phyloP scores from a whole-genome alignment of 192 early-diverging fungal genomes.

The Gaertneriomyces sp. region DNA sequence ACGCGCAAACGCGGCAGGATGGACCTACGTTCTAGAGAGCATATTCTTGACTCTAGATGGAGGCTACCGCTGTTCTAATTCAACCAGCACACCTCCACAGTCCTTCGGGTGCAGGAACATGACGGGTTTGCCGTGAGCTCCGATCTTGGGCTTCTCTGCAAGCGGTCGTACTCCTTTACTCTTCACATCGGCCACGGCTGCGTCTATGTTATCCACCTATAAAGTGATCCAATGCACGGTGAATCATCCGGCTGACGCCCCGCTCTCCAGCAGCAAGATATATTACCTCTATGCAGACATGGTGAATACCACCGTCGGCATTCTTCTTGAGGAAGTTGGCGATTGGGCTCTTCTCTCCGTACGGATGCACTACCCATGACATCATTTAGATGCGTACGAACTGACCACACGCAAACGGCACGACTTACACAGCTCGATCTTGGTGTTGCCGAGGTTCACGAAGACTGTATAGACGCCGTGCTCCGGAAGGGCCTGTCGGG shows the following conservation, averaged over 20 bases:
- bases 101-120: constrained; percentile 81
- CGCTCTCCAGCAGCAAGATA: background rate
- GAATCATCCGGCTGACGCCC: background rate
- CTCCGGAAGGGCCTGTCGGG: constrained; percentile 60
- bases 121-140: constrained; percentile 75
- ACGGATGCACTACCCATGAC: constrained; percentile 52
- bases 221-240: background rate
- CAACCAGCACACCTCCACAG: constrained; percentile 74
- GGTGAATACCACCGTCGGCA: constrained; percentile 76
- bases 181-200: constrained; percentile 64
- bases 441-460: constrained; percentile 81
- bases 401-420: background rate
- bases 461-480: constrained; percentile 86
- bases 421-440: constrained; percentile 66
- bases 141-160: constrained; percentile 72
- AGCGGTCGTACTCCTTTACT: constrained; percentile 61
- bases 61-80: too few relatives aligned
- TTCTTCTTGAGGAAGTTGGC: constrained; percentile 75
- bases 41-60: too few relatives aligned
- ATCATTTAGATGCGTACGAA: background rate
- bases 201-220: constrained; percentile 62
- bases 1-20: too few relatives aligned
- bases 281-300: constrained; percentile 71
- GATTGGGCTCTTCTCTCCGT: constrained; percentile 74
- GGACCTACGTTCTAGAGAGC: too few relatives aligned